Percentiles rank a stretch among this genome's conserved stretches.
phyloP scores from a whole-genome alignment of 805 yeast species.

The Wickerhamomyces chaumierensis region DNA sequence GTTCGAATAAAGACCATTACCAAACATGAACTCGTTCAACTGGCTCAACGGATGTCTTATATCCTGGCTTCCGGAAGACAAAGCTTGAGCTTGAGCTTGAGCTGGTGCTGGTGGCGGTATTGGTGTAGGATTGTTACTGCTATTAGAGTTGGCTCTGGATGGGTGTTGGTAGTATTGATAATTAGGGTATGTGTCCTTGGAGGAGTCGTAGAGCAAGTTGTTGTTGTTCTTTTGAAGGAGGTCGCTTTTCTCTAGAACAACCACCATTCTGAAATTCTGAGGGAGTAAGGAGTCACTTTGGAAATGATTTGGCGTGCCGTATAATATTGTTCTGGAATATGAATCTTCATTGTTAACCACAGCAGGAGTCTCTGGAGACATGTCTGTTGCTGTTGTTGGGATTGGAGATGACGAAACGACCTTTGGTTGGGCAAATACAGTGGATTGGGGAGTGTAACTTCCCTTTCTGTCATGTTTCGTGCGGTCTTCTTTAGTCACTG shows the following conservation, averaged over 20 bases:
- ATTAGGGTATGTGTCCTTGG: slow-evolving; percentile 7
- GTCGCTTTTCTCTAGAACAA: slow-evolving; percentile 27
- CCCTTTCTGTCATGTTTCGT: too few species aligned
- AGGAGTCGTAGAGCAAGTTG: slow-evolving; percentile 22
- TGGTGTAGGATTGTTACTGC: too few species aligned
- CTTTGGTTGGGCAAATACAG: neutral
- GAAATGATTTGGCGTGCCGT: slow-evolving; percentile 15
- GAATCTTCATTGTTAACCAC: slow-evolving; percentile 12
- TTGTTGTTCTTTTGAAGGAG: slow-evolving; percentile 24
- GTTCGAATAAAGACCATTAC: slow-evolving; percentile 23
- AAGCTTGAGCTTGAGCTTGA: too few species aligned
- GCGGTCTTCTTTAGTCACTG: too few species aligned
- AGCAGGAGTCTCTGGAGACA: neutral
- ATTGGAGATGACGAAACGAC: neutral
- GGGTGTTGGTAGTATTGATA: too few species aligned
- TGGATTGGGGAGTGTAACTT: too few species aligned
- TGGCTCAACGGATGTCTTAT: slow-evolving; percentile 10
- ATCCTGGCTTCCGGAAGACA: too few species aligned
- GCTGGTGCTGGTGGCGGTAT: neutral
- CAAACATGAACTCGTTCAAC: slow-evolving; percentile 27
- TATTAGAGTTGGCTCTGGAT: too few species aligned
- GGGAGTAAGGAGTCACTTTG: slow-evolving; percentile 2
- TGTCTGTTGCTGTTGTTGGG: neutral
- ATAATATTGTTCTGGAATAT: slow-evolving; percentile 16
- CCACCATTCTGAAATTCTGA: slow-evolving; percentile 21